Evolutionary conservation across 805 yeast species (phyloP), one percentile per base, ranked within the genome.

Genomic region (Ogataea trehalophila): DNA sequence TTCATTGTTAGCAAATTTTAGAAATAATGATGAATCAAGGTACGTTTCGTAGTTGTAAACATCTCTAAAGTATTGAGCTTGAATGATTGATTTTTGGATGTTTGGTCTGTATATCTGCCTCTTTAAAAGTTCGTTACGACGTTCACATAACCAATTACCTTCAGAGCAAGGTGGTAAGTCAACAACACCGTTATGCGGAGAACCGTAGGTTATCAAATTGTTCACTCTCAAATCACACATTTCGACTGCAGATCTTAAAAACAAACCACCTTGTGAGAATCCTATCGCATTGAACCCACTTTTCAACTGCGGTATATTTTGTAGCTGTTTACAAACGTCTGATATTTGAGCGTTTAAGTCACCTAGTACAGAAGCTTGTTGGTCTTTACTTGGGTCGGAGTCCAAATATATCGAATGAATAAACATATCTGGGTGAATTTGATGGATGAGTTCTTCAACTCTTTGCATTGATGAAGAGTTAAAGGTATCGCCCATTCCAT

Each of bases 251-350:
- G 83, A 83, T 41, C 95, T 66, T n/a, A 85, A 66, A 51, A 87
- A 81, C n/a, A 87, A 64, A 0, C 95, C 95, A 37, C 95, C 95
- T 60, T 87, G 95, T 0, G 92, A 85, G 54, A 84, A 82, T 5
- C 95, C 95, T 37, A 87, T 72, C 6, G 83, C 87, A 60, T 85
- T 83, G 58, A 85, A 83, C 0, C 91, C 91, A 33, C 65, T 47
- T 2, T 44, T 43, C 7, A 85, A 66, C 46, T 74, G 78, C 0
- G 79, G 67, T 1, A 76, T 69, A 1, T 54, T 54, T 0, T 60
- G 44, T n/a, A 87, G 59, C 50, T 79, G 78, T 6, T 71, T 71
- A 61, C 91, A 85, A 0, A 77, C 88, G 5, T 51, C 48, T 1
- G 72, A 74, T 2, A 87, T 56, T 56, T 86, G 81, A 5, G 66